Base-by-base conservation (phyloP, 2,329 filamentous ascomycete genomes). In the Pseudogymnoascus sp. region DNA sequence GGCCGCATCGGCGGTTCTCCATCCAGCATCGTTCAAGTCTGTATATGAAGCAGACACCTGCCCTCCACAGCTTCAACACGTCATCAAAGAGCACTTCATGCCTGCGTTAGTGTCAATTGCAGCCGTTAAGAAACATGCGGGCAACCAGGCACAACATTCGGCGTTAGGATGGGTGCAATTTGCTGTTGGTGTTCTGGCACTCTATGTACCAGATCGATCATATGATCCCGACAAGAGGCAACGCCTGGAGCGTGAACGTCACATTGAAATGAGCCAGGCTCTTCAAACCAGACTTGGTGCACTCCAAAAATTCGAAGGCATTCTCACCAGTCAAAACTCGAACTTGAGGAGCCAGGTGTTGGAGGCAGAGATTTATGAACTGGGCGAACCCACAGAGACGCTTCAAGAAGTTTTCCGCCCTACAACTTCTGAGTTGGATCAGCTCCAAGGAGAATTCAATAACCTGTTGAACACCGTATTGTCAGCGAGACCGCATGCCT, bases 141-240 rank as follows among this genome's bases (percentile, higher is more conserved):
- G 69, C 5, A 62, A 67, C n/a, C 62, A 69, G 8, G 70, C 73
- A 38, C 68, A 67, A 60, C 72, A 75, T 60, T 76, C 80, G 18
- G 81, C 84, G 18, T 75, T 88, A 21, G 88, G 89, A 4, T 95
- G 93, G 85, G 81, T 92, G 28, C 81, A 88, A 60, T 86, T 96
- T 64, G 88, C 90, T 1, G 75, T 93, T 18, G 87, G 88, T 14
- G 84, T 88, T 40, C 79, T 97, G 58, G 83, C 84, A 65, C 80
- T 97, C 2, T 97, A 93, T 71, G 86, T 97, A 2, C 93, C 96
- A 0, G 88, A 96, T 73, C 87, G 88, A 67, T 83, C 89, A 3
- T 95, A 93, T 69, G 95, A 99, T 73, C 95, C 95, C 1, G 83
- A 87, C 64, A 78, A 87, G 63, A 79, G 83, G 60, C 83, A 84